These are phyloP conservation scores for Fusarium chaquense DNA, from an alignment of 2,329 filamentous ascomycete species.

Conservation along the genomic window DNA sequence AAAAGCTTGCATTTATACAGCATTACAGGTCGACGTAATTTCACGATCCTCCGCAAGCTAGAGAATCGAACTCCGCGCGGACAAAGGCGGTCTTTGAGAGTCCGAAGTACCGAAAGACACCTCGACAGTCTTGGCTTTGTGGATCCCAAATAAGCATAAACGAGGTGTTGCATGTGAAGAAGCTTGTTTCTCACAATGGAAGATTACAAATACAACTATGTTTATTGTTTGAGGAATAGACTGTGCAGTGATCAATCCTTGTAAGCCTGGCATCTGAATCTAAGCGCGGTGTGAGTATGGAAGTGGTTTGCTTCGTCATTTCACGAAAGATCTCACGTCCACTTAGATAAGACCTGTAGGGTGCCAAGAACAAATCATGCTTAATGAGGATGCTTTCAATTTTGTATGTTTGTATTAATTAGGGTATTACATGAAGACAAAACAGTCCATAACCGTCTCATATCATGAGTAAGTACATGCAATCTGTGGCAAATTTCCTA, in stretches of 20 bases:
- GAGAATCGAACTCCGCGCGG: conserved; percentile 3
- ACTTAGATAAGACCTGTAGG: neutral
- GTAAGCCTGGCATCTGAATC: neutral
- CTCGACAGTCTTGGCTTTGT: conserved; percentile 3
- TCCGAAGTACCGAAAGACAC: conserved; percentile 12
- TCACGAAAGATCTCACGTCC: neutral
- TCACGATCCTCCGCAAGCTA: neutral
- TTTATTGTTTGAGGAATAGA: neutral
- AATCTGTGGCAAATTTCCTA: conserved; percentile 9
- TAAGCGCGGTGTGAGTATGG: neutral
- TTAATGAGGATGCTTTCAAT: neutral
- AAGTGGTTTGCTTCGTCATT: neutral
- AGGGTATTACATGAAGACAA: conserved; percentile 27
- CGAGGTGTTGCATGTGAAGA: neutral
- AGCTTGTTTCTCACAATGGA: neutral
- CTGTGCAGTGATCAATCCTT: neutral
- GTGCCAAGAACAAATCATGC: neutral
- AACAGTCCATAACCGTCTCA: conserved; percentile 17
- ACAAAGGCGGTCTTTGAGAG: conserved; percentile 9
- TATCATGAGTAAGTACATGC: conserved; percentile 14
- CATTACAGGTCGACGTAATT: neutral
- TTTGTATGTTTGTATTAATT: conserved; percentile 19
- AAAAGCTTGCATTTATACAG: neutral
- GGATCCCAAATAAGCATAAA: conserved; percentile 31
- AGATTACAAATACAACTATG: conserved; percentile 18